phyloP scores from a whole-genome alignment of 208 protist genomes.

The Leishmania aethiopica region DNA sequence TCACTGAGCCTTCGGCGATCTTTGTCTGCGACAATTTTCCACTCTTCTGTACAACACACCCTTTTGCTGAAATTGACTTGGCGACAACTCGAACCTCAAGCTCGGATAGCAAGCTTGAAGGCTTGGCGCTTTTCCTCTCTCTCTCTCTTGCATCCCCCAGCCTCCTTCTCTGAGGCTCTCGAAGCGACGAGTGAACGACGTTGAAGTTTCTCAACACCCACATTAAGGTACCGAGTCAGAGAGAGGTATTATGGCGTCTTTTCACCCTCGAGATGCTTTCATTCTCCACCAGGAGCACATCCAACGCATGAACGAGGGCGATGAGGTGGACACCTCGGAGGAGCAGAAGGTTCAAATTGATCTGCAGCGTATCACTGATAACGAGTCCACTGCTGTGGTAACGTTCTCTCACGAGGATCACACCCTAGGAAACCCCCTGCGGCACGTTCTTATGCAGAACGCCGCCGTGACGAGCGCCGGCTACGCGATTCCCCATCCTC shows the following conservation, averaged over 20 bases:
- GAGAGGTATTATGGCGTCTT: slow-evolving; percentile 41
- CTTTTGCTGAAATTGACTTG: neutral
- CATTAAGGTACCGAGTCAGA: neutral
- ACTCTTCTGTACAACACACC: neutral
- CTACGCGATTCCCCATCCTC: slow-evolving; percentile 94
- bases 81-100: neutral
- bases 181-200: neutral
- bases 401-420: slow-evolving; percentile 92
- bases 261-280: slow-evolving; percentile 84
- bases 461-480: slow-evolving; percentile 85
- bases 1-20: neutral
- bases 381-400: slow-evolving; percentile 76
- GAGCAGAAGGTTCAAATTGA: slow-evolving; percentile 91
- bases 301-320: slow-evolving; percentile 87
- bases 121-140: neutral
- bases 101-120: neutral
- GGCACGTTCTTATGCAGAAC: slow-evolving; percentile 94
- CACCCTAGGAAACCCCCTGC: slow-evolving; percentile 92
- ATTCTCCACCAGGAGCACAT: slow-evolving; percentile 90
- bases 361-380: slow-evolving; percentile 78
- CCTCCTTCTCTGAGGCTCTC: neutral
- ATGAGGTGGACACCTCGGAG: slow-evolving; percentile 90
- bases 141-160: neutral
- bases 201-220: neutral
- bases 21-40: neutral